phyloP scores from a whole-genome alignment of 768 basidiomycete genomes.

The Termitomyces sp. region DNA sequence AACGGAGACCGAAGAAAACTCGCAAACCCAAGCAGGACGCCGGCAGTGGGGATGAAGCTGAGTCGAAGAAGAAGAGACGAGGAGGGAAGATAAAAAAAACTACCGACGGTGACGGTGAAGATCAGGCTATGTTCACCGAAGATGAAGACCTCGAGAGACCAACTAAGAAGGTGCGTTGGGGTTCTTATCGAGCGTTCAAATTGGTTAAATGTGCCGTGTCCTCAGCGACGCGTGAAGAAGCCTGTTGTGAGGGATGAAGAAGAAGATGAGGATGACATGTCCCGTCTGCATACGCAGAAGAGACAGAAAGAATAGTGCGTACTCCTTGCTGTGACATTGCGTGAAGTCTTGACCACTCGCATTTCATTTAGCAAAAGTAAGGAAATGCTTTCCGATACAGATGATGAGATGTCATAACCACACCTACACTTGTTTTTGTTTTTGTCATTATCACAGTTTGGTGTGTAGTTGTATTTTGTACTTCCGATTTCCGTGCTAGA shows the following conservation, averaged over 20 bases:
- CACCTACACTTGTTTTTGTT: neutral
- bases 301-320: constrained; percentile 80
- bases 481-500: neutral
- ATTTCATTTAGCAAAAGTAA: constrained; percentile 70
- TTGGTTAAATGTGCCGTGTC: constrained; percentile 15
- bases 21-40: constrained; percentile 46
- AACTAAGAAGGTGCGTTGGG: constrained; percentile 53
- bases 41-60: constrained; percentile 53
- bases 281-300: constrained; percentile 43
- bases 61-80: constrained; percentile 68
- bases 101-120: constrained; percentile 51
- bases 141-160: constrained; percentile 65
- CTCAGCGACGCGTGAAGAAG: constrained; percentile 57
- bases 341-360: constrained; percentile 6
- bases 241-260: constrained; percentile 77
- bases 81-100: constrained; percentile 61
- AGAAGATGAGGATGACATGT: constrained; percentile 50
- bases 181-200: neutral
- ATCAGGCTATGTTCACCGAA: constrained; percentile 64
- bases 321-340: neutral
- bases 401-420: constrained; percentile 68
- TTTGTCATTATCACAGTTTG: neutral
- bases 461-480: constrained; percentile 7
- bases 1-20: constrained; percentile 53
- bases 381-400: constrained; percentile 82